These are phyloP conservation scores for Mortierella sp. DNA, from an alignment of 371 early-diverging fungal genomes.

Conservation along the genomic window DNA sequence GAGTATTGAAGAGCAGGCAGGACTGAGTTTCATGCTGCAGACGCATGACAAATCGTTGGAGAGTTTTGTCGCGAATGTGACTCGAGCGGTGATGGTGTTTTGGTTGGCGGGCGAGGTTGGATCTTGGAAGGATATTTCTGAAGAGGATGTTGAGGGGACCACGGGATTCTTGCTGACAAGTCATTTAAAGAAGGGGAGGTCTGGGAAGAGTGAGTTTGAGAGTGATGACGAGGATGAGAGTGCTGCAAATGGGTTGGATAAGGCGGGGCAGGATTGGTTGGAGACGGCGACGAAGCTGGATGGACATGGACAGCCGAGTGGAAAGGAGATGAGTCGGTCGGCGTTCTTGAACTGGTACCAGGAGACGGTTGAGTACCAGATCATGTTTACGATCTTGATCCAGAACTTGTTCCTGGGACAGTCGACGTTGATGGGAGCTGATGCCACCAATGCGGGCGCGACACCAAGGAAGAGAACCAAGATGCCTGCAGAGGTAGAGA, in stretches of 20 bases:
- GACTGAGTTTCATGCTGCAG: constrained; percentile 50
- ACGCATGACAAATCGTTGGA: constrained; percentile 48
- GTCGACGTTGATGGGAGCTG: constrained; percentile 14
- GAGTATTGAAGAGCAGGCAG: constrained; percentile 50
- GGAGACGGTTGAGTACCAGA: constrained; percentile 49
- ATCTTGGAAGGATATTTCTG: constrained; percentile 49
- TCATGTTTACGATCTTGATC: constrained; percentile 49
- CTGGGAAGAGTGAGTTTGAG: constrained; percentile 4
- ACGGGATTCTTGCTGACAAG: constrained; percentile 48
- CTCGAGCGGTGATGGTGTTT: constrained; percentile 49
- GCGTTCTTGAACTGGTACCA: constrained; percentile 55
- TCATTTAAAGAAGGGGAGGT: constrained; percentile 17
- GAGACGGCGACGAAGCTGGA: constrained; percentile 34
- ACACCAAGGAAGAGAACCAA: constrained; percentile 23
- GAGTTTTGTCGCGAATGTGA: constrained; percentile 45
- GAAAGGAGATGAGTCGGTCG: constrained; percentile 40
- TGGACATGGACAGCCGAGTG: constrained; percentile 21
- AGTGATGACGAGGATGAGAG: constrained; percentile 11
- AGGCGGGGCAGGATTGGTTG: constrained; percentile 40
- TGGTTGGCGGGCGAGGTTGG: constrained; percentile 47
- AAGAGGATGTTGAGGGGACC: constrained; percentile 26
- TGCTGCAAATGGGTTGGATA: background rate
- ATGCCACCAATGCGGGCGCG: background rate
- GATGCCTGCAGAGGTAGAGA: constrained; percentile 32
- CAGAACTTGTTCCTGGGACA: constrained; percentile 47